A percentile compares a stretch with the other conserved stretches of the same genome.
Evolutionary conservation across 305 asterid species (phyloP).

Genomic region (Solanum aculeatissimum): DNA sequence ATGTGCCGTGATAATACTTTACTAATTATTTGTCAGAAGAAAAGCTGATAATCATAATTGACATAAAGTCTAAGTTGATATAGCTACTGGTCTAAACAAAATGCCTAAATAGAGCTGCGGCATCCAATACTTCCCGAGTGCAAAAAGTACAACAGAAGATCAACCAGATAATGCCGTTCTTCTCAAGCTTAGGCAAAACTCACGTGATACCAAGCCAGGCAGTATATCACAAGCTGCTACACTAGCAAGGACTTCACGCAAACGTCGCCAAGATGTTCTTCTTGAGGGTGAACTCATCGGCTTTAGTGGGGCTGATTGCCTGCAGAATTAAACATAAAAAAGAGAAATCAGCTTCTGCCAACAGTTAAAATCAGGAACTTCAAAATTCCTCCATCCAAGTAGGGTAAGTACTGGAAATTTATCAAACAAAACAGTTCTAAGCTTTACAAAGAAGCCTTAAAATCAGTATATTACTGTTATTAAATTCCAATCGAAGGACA

Average conservation of each 20-base stretch:
- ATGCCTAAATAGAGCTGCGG: neutral
- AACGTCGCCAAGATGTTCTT: constrained; percentile 28
- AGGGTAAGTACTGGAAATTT: neutral
- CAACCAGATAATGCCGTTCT: neutral
- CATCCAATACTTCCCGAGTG: neutral
- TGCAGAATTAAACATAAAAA: constrained; percentile 1
- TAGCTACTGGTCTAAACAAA: neutral
- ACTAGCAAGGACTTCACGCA: constrained; percentile 7
- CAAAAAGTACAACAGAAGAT: neutral
- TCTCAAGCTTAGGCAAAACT: neutral
- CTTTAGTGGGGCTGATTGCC: constrained; percentile 26
- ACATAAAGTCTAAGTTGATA: neutral
- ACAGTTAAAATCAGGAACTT: neutral
- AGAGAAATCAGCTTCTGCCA: neutral
- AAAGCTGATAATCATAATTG: neutral
- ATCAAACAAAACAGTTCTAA: neutral
- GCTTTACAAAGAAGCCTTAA: neutral
- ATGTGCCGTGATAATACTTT: neutral
- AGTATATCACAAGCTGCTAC: neutral
- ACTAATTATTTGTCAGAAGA: neutral
- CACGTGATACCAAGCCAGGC: neutral
- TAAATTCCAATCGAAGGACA: neutral
- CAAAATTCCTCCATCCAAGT: neutral
- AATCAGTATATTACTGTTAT: neutral
- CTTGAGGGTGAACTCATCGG: constrained; percentile 30